Evolutionary conservation across 2,329 filamentous ascomycete species (phyloP).

Genomic region (Penicillium sp.): DNA sequence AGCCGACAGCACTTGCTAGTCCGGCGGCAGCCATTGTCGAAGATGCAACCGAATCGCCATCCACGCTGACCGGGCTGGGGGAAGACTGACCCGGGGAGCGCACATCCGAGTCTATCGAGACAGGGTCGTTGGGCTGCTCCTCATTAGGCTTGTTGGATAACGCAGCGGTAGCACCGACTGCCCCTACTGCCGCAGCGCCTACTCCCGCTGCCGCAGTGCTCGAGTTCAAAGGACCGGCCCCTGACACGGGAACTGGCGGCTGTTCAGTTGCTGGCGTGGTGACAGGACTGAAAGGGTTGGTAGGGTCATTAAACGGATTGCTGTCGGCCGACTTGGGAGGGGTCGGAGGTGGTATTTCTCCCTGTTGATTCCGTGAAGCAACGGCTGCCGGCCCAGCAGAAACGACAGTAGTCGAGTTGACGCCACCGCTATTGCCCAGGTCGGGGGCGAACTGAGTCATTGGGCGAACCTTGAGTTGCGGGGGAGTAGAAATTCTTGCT

Average conservation of each 20-base stretch:
- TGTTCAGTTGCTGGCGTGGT: constrained; percentile 4
- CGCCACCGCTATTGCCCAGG: constrained; percentile 38
- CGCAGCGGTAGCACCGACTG: constrained; percentile 37
- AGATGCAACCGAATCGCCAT: constrained; percentile 19
- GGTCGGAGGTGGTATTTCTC: constrained; percentile 27
- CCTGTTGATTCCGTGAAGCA: constrained; percentile 32
- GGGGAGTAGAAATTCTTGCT: constrained; percentile 51
- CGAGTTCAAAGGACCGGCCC: no score
- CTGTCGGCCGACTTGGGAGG: constrained; percentile 40
- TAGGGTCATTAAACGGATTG: constrained; percentile 49
- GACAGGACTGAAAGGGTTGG: constrained; percentile 64
- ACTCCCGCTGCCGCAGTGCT: constrained; percentile 34
- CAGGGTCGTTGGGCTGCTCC: constrained; percentile 18
- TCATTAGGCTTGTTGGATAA: constrained; percentile 21
- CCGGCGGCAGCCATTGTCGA: constrained; percentile 9
- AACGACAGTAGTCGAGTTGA: constrained; percentile 10
- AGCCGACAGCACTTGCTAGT: constrained; percentile 25
- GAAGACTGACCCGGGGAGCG: constrained; percentile 20
- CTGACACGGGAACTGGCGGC: constrained; percentile 20
- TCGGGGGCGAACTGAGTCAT: constrained; percentile 76
- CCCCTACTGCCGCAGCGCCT: constrained; percentile 39
- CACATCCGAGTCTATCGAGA: constrained; percentile 18
- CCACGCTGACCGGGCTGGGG: constrained; percentile 23
- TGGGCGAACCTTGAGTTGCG: constrained; percentile 77
- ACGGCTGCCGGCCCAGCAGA: constrained; percentile 20